Base-by-base conservation (phyloP, 371 early-diverging fungal genomes). In the Chytridium lagenaria region DNA sequence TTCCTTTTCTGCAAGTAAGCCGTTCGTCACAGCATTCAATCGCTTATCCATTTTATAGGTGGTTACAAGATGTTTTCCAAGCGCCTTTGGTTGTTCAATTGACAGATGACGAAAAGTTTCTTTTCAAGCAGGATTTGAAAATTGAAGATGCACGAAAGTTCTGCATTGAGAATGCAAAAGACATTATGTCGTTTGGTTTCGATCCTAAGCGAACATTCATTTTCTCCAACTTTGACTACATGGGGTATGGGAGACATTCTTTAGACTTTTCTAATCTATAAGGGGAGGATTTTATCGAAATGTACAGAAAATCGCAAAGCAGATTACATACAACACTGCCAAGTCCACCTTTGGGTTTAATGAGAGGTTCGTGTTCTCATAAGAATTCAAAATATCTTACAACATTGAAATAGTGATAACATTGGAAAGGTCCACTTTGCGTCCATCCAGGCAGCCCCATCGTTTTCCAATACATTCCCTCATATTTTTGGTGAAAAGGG, bases 41-140 rank as follows among this genome's bases (percentile, higher is more conserved):
- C 59, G 19, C 40, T 68, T 40, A 68, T 44, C 30, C 7, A 26
- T 30, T n/a, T 37, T 12, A 68, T 70, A 91, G 91, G 77, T 98
- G 94, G 90, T 83, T 99, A 44, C 99, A 99, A 83, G 98, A 99
- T 26, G 92, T 94, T 22, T 99, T 99, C 87, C 91, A 96, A 78
- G 94, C 93, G 12, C 96, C 96, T 38, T 82, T 99, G 55, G 99
- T 99, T 19, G 95, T 99, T 74, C 99, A 99, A 81, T 88, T 99
- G 78, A 99, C 99, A 36, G 99, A 99, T 79, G 99, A 99, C 79
- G 99, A 99, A 86, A 99, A 99, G 89, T 99, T 95, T 86, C 84
- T 99, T 79, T 99, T 97, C 90, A 96, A 96, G 86, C 86, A 92
- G 67, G 92, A 93, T 50, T 84, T 99, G 73, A 94, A 92, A 50